Base-by-base conservation (phyloP, 2,329 filamentous ascomycete genomes). In the Elsinoe batatas region DNA sequence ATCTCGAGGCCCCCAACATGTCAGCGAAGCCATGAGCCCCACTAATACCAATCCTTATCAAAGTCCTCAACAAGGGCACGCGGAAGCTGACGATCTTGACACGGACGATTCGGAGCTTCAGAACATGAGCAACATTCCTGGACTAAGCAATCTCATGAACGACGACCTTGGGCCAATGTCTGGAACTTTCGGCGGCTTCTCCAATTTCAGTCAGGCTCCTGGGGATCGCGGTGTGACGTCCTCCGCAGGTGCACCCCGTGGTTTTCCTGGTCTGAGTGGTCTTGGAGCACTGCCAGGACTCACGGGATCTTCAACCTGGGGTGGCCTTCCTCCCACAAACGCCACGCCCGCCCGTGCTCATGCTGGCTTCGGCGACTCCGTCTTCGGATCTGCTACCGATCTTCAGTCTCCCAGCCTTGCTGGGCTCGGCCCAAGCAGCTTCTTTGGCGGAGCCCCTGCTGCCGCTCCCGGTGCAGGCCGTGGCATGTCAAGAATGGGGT, bases 11-110 rank as follows among this genome's bases (percentile, higher is more conserved):
- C 76, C 75, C 8, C 71, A 74, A 53, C 70, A 72, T 56, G 68
- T 66, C 22, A 65, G 84, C 61, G 87, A 89, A 57, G 85, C 87
- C 0, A 81, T 88, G 65, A 97, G 91, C 67, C 93, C 93, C 10
- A 93, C 91, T 0, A 88, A 95, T 65, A 97, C 93, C 2, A 98
- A 98, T 66, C 93, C 93, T 1, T 98, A 93, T 67, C 88, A 91
- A 61, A 97, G 91, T 68, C 93, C 93, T 2, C 82, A 87, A 6
- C 87, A 85, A 36, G 86, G 90, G 22, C 83, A 83, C 43, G 75
- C 75, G 4, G 83, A 88, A 47, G 80, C 80, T 15, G 79, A 82
- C 17, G 58, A 58, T 74, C 75, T 56, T 62, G 66, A 65, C 18
- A 54, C 56, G n/a, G 65, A 67, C 22, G 61, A 58, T 7, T 61